phyloP scores from a whole-genome alignment of 2,329 filamentous ascomycete species.

The Botrytis sinoallii region DNA sequence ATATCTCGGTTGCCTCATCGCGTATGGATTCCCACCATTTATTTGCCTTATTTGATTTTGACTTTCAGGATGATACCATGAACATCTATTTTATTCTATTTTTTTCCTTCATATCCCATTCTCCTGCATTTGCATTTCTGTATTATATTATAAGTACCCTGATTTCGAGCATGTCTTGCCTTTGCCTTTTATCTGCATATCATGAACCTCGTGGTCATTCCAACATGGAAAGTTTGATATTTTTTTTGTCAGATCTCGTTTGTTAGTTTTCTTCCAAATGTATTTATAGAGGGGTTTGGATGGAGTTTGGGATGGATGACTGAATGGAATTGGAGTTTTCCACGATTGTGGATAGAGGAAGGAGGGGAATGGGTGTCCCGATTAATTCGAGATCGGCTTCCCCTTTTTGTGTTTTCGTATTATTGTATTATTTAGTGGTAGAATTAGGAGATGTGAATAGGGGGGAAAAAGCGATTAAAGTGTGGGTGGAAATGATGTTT shows the following conservation, averaged over 20 bases:
- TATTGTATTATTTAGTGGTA: slow-evolving; percentile 9
- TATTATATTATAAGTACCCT: background rate
- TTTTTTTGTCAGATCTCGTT: background rate
- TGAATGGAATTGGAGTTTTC: background rate
- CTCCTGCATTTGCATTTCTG: background rate
- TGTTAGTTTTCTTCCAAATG: background rate
- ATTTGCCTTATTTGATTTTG: background rate
- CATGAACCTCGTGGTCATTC: background rate
- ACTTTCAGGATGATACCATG: background rate
- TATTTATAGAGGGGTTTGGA: background rate
- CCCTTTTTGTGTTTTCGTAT: background rate
- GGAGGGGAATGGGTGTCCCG: background rate
- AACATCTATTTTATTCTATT: background rate
- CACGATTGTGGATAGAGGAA: background rate
- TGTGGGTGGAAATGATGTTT: background rate
- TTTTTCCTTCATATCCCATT: background rate
- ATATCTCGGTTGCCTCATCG: background rate
- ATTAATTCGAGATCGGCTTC: background rate
- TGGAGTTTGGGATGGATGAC: slow-evolving; percentile 5
- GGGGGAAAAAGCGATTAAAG: background rate
- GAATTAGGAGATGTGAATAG: background rate
- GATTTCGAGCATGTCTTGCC: background rate
- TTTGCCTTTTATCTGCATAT: too few relatives aligned
- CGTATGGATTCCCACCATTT: background rate
- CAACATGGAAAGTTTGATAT: background rate